Evolutionary conservation across 306 rosid species (phyloP).

Genomic region (Pyrus communis): DNA sequence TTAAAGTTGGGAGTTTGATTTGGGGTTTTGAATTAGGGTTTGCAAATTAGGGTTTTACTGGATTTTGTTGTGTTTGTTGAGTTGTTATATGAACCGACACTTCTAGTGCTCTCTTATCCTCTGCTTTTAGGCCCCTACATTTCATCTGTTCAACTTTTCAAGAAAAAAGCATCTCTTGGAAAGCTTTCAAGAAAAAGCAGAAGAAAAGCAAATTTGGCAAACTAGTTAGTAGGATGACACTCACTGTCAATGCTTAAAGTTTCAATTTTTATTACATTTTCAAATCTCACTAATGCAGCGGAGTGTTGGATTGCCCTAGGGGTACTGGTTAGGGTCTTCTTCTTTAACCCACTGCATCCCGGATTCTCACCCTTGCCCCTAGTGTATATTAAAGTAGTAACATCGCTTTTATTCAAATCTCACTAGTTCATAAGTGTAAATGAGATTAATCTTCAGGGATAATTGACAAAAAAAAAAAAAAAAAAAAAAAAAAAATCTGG

Average conservation of each 20-base stretch:
- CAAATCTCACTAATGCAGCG: conserved; percentile 10
- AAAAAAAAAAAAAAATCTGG: not conserved
- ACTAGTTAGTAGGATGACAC: not conserved
- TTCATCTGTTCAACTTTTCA: not conserved
- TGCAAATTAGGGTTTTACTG: not conserved
- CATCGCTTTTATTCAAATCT: conserved; percentile 2
- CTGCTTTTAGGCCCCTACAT: not conserved
- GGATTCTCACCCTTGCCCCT: not conserved
- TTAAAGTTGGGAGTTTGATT: too few relatives aligned
- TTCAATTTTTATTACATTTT: not conserved
- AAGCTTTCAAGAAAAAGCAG: conserved; percentile 6
- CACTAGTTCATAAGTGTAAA: not conserved
- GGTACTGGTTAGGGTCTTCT: too few relatives aligned
- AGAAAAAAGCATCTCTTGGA: not conserved
- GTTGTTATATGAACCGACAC: not conserved
- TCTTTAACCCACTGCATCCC: not conserved
- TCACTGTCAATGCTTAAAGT: not conserved
- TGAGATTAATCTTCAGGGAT: not conserved
- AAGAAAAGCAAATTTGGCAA: not conserved
- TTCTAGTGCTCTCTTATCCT: not conserved
- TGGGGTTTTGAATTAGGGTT: too few relatives aligned
- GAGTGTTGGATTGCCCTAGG: too few relatives aligned
- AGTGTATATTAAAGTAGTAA: not conserved
- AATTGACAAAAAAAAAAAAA: too few relatives aligned
- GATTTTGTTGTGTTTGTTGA: not conserved